These are phyloP conservation scores for Plasmodium fragile DNA, from an alignment of 169 alveolate genomes.

Conservation along the genomic window DNA sequence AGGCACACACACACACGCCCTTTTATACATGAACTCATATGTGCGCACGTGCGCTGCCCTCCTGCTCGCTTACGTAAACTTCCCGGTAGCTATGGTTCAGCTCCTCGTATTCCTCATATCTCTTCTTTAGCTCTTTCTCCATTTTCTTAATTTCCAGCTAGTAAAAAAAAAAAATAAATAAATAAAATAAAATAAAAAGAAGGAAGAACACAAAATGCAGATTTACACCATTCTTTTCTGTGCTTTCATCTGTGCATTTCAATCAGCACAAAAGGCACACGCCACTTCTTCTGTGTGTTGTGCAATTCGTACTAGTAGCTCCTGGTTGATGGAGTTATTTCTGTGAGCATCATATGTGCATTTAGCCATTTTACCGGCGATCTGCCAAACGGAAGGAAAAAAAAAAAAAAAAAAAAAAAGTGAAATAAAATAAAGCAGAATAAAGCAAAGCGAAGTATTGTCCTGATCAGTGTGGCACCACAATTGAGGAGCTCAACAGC, in stretches of 20 bases:
- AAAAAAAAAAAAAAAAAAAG: neutral
- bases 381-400: neutral
- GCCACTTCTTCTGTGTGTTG: neutral
- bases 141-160: conserved; percentile 67
- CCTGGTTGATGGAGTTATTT: conserved; percentile 14
- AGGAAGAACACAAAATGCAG: neutral
- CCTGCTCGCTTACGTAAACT: conserved; percentile 24
- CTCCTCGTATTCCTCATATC: conserved; percentile 59
- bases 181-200: neutral
- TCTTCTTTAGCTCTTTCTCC: conserved; percentile 37
- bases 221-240: neutral
- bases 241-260: neutral
- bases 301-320: conserved; percentile 23
- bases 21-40: conserved; percentile 4
- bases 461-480: neutral
- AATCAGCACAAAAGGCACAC: neutral
- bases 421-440: neutral
- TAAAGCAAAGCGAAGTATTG: neutral
- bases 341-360: conserved; percentile 23
- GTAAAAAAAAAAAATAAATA: neutral
- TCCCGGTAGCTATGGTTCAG: conserved; percentile 48
- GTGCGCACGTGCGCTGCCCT: neutral
- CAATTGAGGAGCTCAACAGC: neutral
- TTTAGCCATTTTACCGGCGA: conserved; percentile 20
- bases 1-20: neutral